Conservation (phyloP, 2,329 filamentous ascomycete genomes). For the Daldinia sp. region DNA sequence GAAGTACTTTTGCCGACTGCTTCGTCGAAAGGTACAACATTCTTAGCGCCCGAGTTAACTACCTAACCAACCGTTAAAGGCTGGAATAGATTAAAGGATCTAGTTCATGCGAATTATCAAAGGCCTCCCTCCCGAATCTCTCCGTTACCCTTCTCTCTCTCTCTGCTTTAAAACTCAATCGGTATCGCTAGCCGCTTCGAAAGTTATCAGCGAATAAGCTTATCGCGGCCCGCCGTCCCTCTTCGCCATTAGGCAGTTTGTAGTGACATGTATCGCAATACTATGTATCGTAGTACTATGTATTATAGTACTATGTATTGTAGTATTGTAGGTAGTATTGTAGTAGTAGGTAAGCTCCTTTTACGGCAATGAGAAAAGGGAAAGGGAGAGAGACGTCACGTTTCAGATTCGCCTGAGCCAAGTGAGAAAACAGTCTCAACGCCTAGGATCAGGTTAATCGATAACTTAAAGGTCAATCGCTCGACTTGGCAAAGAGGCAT, state of each 20-base stretch:
- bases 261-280: background rate
- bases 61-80: constrained; percentile 16
- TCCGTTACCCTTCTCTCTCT: constrained; percentile 17
- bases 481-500: constrained; percentile 2
- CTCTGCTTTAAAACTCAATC: constrained; percentile 34
- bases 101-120: constrained; percentile 31
- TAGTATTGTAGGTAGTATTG: too few relatives aligned
- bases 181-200: constrained; percentile 42
- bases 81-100: constrained; percentile 29
- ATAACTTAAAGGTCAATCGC: background rate
- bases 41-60: constrained; percentile 16
- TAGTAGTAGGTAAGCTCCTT: background rate
- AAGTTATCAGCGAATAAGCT: constrained; percentile 26
- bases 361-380: background rate
- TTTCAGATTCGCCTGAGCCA: constrained; percentile 23
- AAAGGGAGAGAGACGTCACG: constrained; percentile 7
- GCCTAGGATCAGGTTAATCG: background rate
- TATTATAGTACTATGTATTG: too few relatives aligned
- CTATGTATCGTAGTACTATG: too few relatives aligned
- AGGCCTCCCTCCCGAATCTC: constrained; percentile 11
- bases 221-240: background rate
- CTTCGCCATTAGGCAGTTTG: constrained; percentile 27
- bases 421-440: background rate
- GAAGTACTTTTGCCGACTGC: constrained; percentile 13
- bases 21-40: constrained; percentile 12